A percentile compares a stretch with the other conserved stretches of the same genome.
phyloP scores from a whole-genome alignment of 306 rosid species.

The Glycine tomentella region DNA sequence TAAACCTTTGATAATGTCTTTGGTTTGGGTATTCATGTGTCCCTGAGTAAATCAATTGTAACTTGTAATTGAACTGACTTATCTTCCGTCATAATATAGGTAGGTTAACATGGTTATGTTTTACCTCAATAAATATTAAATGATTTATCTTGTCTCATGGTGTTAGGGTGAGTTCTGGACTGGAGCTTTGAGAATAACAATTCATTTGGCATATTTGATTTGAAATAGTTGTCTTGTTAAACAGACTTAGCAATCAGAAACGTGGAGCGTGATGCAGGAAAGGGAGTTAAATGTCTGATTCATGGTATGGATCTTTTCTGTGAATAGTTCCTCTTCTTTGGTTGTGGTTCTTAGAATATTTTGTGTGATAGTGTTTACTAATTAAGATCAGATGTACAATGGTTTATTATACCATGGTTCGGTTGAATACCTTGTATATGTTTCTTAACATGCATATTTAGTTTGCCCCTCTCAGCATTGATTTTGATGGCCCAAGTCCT shows the following conservation, averaged over 20 bases:
- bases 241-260: background rate
- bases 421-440: too few species aligned
- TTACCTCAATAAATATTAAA: background rate
- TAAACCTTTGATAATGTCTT: too few species aligned
- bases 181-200: conserved; percentile 2
- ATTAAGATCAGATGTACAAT: background rate
- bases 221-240: background rate
- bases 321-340: background rate
- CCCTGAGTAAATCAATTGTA: background rate
- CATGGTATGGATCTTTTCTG: background rate
- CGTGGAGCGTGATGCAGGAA: background rate
- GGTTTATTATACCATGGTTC: too few species aligned
- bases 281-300: background rate
- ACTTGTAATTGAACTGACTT: background rate
- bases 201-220: background rate
- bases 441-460: too few species aligned
- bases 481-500: too few species aligned
- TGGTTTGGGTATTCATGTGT: too few species aligned
- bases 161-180: background rate
- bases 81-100: background rate
- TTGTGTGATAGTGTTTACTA: background rate
- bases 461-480: too few species aligned
- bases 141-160: background rate
- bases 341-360: background rate
- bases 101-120: too few species aligned